phyloP scores from a whole-genome alignment of 257 asterid genomes.

The Nicotiana tabacum region DNA sequence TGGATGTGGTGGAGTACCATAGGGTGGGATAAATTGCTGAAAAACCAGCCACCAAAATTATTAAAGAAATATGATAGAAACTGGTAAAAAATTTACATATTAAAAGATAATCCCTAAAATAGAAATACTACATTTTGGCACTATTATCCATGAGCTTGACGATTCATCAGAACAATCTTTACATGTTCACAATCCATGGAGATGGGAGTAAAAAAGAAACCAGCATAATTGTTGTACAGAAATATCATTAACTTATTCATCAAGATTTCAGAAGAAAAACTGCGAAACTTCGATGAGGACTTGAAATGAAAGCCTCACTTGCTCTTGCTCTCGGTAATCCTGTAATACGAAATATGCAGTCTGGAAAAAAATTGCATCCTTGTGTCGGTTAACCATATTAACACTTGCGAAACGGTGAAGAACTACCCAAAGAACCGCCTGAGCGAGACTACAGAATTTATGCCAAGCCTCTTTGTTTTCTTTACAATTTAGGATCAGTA shows the following conservation, averaged over 20 bases:
- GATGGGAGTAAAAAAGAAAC: background rate
- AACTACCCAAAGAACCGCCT: background rate
- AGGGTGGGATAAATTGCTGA: slow-evolving; percentile 97
- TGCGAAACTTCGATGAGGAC: background rate
- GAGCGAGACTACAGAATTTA: background rate
- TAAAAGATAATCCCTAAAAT: background rate
- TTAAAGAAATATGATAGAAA: background rate
- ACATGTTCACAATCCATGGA: background rate
- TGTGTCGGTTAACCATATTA: background rate
- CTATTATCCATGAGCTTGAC: background rate
- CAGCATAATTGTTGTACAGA: background rate
- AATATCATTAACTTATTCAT: background rate
- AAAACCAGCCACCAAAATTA: slow-evolving; percentile 4
- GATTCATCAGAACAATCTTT: background rate
- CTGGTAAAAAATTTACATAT: background rate
- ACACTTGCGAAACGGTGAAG: background rate
- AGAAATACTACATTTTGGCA: background rate
- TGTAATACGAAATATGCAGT: background rate
- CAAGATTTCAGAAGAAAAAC: background rate
- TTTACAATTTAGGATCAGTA: background rate
- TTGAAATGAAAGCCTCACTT: background rate
- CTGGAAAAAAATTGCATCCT: background rate
- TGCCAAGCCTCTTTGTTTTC: background rate
- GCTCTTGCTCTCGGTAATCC: background rate
- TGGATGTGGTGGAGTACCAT: slow-evolving; percentile 93